These are phyloP conservation scores for Austroboletus novae-zelandiae DNA, from an alignment of 1,284 basidiomycete species.

Conservation along the genomic window DNA sequence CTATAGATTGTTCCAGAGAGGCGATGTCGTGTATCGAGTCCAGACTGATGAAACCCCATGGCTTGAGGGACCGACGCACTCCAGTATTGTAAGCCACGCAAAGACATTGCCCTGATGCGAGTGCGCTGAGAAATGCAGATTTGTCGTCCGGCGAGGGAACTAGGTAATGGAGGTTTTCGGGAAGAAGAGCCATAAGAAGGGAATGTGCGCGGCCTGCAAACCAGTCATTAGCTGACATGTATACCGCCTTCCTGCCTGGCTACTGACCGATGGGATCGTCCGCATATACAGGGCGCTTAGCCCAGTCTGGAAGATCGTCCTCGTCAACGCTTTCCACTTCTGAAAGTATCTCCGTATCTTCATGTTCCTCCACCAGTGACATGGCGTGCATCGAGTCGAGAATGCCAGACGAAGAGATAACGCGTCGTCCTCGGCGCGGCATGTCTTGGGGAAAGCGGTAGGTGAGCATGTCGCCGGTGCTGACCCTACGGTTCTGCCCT, in stretches of 20 bases:
- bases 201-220: conserved; percentile 58
- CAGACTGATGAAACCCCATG: conserved; percentile 84
- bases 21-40: conserved; percentile 79
- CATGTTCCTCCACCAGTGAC: conserved; percentile 59
- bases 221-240: conserved; percentile 2
- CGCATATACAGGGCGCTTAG: conserved; percentile 52
- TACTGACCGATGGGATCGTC: conserved; percentile 58
- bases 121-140: conserved; percentile 47
- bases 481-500: conserved; percentile 49
- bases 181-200: conserved; percentile 47
- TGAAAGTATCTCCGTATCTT: conserved; percentile 45
- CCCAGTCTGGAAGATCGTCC: conserved; percentile 67
- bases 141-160: conserved; percentile 43
- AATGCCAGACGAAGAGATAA: conserved; percentile 50
- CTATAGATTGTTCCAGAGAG: conserved; percentile 49
- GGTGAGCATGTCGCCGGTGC: conserved; percentile 44
- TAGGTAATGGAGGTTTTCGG: conserved; percentile 42
- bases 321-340: conserved; percentile 51
- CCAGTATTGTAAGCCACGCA: conserved; percentile 79
- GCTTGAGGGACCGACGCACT: conserved; percentile 74
- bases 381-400: conserved; percentile 47
- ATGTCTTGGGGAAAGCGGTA: conserved; percentile 20
- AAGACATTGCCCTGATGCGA: conserved; percentile 77
- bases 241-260: neutral
- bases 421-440: conserved; percentile 37